Conservation (phyloP, 345 rosid genomes). For the Populus simonii region DNA sequence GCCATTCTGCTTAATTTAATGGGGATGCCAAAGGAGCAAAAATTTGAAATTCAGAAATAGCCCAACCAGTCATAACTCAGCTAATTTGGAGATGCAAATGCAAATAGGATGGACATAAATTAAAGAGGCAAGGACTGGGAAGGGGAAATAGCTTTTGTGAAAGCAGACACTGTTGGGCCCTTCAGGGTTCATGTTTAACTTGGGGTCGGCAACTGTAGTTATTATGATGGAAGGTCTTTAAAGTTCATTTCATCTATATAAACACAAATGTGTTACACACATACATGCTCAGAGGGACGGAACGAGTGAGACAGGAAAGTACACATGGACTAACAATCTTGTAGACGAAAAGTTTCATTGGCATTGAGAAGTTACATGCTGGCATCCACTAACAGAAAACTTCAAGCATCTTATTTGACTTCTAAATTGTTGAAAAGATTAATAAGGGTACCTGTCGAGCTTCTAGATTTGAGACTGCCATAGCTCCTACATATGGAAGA, state of each 20-base stretch:
- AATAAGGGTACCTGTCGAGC: constrained; percentile 77
- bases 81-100: neutral
- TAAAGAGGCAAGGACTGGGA: neutral
- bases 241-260: neutral
- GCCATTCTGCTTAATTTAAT: neutral
- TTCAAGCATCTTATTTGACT: neutral
- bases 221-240: neutral
- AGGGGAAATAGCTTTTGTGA: neutral
- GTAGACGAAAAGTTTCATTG: neutral
- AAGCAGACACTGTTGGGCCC: no score
- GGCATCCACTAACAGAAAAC: neutral
- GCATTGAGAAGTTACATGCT: neutral
- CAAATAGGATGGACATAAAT: neutral
- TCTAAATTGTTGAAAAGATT: neutral
- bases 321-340: neutral
- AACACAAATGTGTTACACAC: neutral
- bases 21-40: neutral
- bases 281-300: neutral
- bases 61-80: neutral
- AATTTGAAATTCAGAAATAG: neutral
- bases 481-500: constrained; percentile 97
- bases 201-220: neutral
- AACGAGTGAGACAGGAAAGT: neutral
- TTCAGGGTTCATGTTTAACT: neutral
- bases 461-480: constrained; percentile 96